phyloP scores from a whole-genome alignment of 257 asterid species.

The Fraxinus cuspidata region DNA sequence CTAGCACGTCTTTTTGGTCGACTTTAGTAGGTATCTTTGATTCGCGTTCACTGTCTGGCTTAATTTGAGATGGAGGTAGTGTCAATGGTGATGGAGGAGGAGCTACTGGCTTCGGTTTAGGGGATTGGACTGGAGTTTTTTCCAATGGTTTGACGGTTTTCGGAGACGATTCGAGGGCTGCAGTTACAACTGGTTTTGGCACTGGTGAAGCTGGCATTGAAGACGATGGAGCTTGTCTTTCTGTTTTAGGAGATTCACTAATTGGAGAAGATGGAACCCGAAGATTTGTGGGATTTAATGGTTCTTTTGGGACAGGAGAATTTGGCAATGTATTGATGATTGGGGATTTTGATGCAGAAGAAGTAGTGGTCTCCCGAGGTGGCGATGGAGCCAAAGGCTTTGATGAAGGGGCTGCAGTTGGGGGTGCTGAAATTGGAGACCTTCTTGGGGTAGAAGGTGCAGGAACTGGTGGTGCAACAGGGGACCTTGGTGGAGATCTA shows the following conservation, averaged over 20 bases:
- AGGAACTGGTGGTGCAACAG: conserved; percentile 24
- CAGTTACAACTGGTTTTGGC: conserved; percentile 22
- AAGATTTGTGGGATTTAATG: background rate
- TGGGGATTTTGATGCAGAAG: conserved; percentile 15
- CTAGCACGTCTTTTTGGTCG: conserved; percentile 39
- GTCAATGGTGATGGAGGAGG: conserved; percentile 58
- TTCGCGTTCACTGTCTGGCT: conserved; percentile 27
- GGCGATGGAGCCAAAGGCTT: background rate
- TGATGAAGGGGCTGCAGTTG: conserved; percentile 10
- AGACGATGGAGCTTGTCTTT: conserved; percentile 24
- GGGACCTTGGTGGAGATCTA: conserved; percentile 6
- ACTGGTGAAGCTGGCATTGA: conserved; percentile 29
- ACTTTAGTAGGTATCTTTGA: conserved; percentile 28
- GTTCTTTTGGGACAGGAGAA: conserved; percentile 22
- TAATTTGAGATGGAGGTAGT: conserved; percentile 40
- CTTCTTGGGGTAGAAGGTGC: conserved; percentile 17
- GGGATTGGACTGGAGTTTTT: conserved; percentile 39
- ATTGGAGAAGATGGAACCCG: background rate
- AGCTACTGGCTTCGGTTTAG: conserved; percentile 30
- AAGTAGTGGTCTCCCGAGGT: background rate
- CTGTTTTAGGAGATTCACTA: conserved; percentile 27
- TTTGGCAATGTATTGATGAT: background rate
- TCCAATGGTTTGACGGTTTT: conserved; percentile 34
- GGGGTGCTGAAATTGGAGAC: conserved; percentile 14
- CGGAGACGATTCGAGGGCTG: conserved; percentile 34